A percentile compares a stretch with the other conserved stretches of the same genome.
Conservation (phyloP, 2,329 filamentous ascomycete genomes). For the Pseudophaeomoniella oleicola region DNA sequence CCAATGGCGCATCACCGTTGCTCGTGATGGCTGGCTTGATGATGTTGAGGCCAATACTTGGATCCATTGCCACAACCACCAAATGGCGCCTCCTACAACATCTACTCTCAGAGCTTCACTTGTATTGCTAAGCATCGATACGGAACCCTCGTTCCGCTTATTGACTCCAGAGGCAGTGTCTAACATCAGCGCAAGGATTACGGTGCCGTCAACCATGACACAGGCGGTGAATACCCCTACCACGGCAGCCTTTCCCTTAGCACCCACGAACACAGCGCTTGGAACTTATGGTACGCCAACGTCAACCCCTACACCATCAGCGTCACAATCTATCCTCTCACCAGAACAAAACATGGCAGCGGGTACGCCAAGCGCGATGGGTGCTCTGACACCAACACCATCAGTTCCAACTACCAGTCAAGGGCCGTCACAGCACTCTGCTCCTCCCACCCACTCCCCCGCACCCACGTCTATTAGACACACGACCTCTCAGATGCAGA, state of each 20-base stretch:
- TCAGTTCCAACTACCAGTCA: constrained; percentile 5
- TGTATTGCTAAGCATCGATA: constrained; percentile 4
- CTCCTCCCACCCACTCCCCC: constrained; percentile 21
- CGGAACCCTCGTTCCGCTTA: constrained; percentile 6
- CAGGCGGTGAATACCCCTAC: not conserved
- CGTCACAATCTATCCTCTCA: constrained; percentile 17
- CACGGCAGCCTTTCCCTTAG: not conserved
- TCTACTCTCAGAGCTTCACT: not conserved
- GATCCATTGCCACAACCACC: constrained; percentile 2
- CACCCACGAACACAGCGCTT: constrained; percentile 1
- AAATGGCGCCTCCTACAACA: not conserved
- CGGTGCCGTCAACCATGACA: constrained; percentile 2
- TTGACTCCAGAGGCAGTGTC: constrained; percentile 4
- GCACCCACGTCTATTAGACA: constrained; percentile 13
- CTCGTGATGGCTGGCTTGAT: constrained; percentile 35
- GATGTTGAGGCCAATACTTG: constrained; percentile 32
- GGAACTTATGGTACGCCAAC: constrained; percentile 11
- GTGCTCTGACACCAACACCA: constrained; percentile 11
- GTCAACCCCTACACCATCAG: constrained; percentile 10
- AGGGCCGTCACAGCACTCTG: constrained; percentile 11
- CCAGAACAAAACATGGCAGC: constrained; percentile 26
- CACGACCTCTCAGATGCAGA: constrained; percentile 2
- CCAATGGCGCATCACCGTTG: constrained; percentile 42
- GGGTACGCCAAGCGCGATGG: constrained; percentile 8
- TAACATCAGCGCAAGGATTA: constrained; percentile 2